phyloP scores from a whole-genome alignment of 305 asterid genomes.

The Withania somnifera region DNA sequence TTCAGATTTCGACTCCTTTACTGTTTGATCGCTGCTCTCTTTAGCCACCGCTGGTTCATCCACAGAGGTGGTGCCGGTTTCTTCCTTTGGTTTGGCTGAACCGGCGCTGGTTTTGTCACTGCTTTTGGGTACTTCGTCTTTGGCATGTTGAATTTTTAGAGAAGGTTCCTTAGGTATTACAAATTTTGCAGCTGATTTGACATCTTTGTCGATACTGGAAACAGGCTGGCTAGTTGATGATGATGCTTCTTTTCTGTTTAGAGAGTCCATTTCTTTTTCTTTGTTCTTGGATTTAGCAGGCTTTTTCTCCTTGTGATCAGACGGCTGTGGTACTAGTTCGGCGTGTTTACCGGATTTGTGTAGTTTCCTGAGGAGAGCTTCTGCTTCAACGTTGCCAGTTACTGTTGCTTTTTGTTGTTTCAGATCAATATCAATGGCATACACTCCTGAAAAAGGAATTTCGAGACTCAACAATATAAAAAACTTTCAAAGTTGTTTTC shows the following conservation, averaged over 20 bases:
- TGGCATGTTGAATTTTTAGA: background rate
- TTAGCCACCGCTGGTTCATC: background rate
- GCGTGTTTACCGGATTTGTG: constrained; percentile 53
- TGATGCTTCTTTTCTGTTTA: background rate
- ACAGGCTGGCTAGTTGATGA: background rate
- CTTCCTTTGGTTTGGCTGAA: constrained; percentile 1
- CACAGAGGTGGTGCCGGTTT: background rate
- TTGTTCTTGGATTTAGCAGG: background rate
- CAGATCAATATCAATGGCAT: constrained; percentile 34
- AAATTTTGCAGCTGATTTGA: background rate
- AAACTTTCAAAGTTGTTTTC: background rate
- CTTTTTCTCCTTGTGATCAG: constrained; percentile 8
- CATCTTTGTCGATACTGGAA: background rate
- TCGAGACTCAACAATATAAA: background rate
- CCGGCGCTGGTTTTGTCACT: background rate
- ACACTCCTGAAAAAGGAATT: constrained; percentile 26
- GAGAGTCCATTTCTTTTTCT: constrained; percentile 7
- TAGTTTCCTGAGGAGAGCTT: constrained; percentile 28
- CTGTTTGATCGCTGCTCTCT: constrained; percentile 1
- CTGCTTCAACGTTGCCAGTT: constrained; percentile 34
- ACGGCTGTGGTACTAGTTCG: constrained; percentile 39
- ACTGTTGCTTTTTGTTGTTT: constrained; percentile 57
- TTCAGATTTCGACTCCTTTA: constrained; percentile 11
- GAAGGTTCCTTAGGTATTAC: background rate
- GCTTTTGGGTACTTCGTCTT: background rate